Conservation (phyloP, 805 yeast species). For the Myxozyma sirexii region DNA sequence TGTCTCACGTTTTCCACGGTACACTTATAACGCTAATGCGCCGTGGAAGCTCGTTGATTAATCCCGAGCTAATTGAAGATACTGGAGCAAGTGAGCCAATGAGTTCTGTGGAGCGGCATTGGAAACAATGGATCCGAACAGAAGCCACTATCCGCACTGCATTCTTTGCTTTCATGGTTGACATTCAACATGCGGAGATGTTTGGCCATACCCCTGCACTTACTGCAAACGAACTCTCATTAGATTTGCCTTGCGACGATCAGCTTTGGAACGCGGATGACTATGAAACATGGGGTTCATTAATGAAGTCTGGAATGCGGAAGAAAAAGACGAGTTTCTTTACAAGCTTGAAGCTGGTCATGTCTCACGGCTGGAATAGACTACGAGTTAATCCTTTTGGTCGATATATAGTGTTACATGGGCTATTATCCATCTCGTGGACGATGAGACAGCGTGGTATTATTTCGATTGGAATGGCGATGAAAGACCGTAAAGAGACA, state of each 20-base stretch:
- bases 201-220: slow-evolving; percentile 43
- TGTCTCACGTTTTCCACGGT: slow-evolving; percentile 42
- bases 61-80: slow-evolving; percentile 28
- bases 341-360: slow-evolving; percentile 26
- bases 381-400: slow-evolving; percentile 40
- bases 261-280: slow-evolving; percentile 48
- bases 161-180: slow-evolving; percentile 48
- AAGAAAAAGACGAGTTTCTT: slow-evolving; percentile 13
- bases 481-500: slow-evolving; percentile 17
- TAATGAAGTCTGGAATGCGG: slow-evolving; percentile 8
- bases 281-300: slow-evolving; percentile 17
- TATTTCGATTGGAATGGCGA: slow-evolving; percentile 28
- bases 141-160: slow-evolving; percentile 49
- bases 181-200: slow-evolving; percentile 47
- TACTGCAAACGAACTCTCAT: slow-evolving; percentile 49
- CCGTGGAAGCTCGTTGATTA: slow-evolving; percentile 30
- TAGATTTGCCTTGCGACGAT: slow-evolving; percentile 52
- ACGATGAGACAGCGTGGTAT: slow-evolving; percentile 42
- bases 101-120: slow-evolving; percentile 36
- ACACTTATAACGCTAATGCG: slow-evolving; percentile 39
- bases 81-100: slow-evolving; percentile 22
- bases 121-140: slow-evolving; percentile 53
- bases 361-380: slow-evolving; percentile 32
- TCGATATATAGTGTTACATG: slow-evolving; percentile 45
- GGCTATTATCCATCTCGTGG: slow-evolving; percentile 43